These are phyloP conservation scores for Fomes fomentarius DNA, from an alignment of 1,284 basidiomycete species.

Conservation along the genomic window DNA sequence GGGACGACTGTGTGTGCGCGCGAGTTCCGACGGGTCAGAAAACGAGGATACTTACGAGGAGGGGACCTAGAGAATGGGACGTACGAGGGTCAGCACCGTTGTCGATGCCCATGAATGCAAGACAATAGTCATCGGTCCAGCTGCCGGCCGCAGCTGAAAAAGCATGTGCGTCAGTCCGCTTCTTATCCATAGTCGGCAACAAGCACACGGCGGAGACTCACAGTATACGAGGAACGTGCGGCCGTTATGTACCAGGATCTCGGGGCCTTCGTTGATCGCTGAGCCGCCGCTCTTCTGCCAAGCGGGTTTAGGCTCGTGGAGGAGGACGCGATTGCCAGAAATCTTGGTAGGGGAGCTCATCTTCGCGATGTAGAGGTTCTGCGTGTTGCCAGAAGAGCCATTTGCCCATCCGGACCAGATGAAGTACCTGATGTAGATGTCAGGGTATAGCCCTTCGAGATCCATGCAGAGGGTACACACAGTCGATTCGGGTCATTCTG, in stretches of 20 bases:
- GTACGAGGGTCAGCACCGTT: constrained; percentile 7
- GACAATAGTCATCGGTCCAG: constrained; percentile 5
- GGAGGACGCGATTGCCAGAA: constrained; percentile 1
- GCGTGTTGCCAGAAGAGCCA: neutral
- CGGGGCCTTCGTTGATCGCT: constrained; percentile 7
- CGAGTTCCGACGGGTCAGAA: no score
- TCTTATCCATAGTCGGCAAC: neutral
- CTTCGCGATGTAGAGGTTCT: constrained; percentile 7
- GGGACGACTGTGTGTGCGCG: neutral
- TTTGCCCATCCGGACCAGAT: constrained; percentile 10
- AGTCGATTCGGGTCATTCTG: constrained; percentile 9
- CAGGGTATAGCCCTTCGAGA: no score
- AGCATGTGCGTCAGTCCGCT: no score
- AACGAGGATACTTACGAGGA: no score
- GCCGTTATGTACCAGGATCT: constrained; percentile 8
- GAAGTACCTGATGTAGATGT: no score
- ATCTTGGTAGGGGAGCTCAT: constrained; percentile 6
- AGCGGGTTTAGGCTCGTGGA: constrained; percentile 6
- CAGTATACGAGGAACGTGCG: constrained; percentile 11
- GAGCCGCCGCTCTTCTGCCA: constrained; percentile 6
- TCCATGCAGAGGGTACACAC: no score
- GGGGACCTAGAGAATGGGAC: neutral
- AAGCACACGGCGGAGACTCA: neutral
- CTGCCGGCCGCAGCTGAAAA: constrained; percentile 2
- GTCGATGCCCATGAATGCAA: constrained; percentile 9